phyloP scores from a whole-genome alignment of 2,329 filamentous ascomycete genomes.

The Colletotrichum eremochloae region DNA sequence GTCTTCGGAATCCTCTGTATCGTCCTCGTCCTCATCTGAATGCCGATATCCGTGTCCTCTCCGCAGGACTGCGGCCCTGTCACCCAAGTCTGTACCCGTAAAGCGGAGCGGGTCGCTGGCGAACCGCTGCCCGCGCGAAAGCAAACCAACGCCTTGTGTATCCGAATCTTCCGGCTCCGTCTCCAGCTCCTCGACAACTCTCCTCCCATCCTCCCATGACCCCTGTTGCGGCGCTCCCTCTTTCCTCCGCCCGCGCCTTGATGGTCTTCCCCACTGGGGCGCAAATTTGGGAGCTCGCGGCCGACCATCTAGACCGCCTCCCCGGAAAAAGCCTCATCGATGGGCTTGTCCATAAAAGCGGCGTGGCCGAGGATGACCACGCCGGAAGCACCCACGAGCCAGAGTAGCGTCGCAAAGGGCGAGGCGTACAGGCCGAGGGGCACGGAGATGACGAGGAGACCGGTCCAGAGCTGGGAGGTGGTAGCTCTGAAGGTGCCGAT shows the following conservation, averaged over 20 bases:
- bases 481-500: constrained; percentile 86
- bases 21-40: constrained; percentile 50
- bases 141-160: constrained; percentile 67
- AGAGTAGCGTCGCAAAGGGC: constrained; percentile 87
- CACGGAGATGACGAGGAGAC: constrained; percentile 83
- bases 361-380: constrained; percentile 96
- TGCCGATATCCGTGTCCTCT: constrained; percentile 53
- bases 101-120: constrained; percentile 72
- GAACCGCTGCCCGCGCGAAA: constrained; percentile 63
- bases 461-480: constrained; percentile 94
- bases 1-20: constrained; percentile 56
- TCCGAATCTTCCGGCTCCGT: constrained; percentile 69
- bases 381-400: constrained; percentile 95
- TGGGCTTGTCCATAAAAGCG: constrained; percentile 96
- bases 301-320: constrained; percentile 99
- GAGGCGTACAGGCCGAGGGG: constrained; percentile 89
- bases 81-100: constrained; percentile 70
- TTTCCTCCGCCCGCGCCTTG: constrained; percentile 83
- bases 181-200: constrained; percentile 76
- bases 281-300: constrained; percentile 96
- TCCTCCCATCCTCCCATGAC: constrained; percentile 60
- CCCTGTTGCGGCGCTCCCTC: constrained; percentile 59
- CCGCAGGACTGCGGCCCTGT: constrained; percentile 54
- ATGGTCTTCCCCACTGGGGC: constrained; percentile 99
- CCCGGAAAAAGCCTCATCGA: constrained; percentile 99